These are phyloP conservation scores for Hibiscus tridactylites DNA, from an alignment of 345 rosid species.

Conservation along the genomic window DNA sequence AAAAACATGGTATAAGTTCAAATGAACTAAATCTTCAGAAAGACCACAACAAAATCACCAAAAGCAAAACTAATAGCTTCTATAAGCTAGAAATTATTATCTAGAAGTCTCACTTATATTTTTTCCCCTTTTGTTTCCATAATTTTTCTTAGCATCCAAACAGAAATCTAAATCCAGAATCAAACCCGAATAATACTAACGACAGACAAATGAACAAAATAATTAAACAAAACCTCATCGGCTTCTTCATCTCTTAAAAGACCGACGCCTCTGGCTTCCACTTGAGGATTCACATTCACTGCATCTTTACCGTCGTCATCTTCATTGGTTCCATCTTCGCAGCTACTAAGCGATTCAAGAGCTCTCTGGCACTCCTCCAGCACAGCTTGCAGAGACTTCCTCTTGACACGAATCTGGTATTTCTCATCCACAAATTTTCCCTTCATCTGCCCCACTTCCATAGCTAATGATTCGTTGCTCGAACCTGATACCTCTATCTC, in stretches of 20 bases:
- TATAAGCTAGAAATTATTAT: not conserved
- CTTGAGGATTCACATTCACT: not conserved
- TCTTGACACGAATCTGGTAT: conserved; percentile 5
- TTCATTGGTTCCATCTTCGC: conserved; percentile 22
- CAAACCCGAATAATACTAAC: not conserved
- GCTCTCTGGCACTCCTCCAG: conserved; percentile 84
- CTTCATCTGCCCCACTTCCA: conserved; percentile 3
- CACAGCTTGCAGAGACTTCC: conserved; percentile 34
- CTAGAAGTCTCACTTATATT: no score
- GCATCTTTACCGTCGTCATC: conserved; percentile 7
- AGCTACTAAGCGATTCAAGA: conserved; percentile 46
- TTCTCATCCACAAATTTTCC: conserved; percentile 18
- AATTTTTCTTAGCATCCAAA: not conserved
- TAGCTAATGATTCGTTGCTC: conserved; percentile 7
- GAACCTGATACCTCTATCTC: conserved; percentile 26
- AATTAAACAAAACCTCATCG: conserved; percentile 37
- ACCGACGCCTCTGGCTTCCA: conserved; percentile 18
- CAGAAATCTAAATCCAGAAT: not conserved
- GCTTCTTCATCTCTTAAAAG: conserved; percentile 44
- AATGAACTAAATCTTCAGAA: not conserved
- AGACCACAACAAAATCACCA: not conserved
- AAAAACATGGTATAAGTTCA: not conserved
- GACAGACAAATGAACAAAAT: no score
- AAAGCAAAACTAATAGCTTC: not conserved
- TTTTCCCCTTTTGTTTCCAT: not conserved